Base-by-base conservation (phyloP, 768 basidiomycete species). In the Hygrocybe coccinea region DNA sequence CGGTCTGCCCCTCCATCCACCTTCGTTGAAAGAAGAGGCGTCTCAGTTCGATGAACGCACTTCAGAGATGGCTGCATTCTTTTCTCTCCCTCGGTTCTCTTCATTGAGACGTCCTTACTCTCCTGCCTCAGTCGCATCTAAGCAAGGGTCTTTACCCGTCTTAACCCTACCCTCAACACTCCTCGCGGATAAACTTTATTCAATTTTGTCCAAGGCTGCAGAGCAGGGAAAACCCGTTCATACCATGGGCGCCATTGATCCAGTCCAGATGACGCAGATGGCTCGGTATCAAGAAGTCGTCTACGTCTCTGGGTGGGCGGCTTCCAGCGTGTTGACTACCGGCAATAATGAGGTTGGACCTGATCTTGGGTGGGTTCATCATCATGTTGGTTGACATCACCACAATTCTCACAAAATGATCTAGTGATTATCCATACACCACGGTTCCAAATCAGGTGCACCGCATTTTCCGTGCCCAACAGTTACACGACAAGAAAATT, bases 401-500 rank as follows among this genome's bases (percentile, higher is more conserved):
- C 9, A 15, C 19, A 50, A 19, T 58, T 39, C 41, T 22, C 33
- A 50, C 19, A 54, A 24, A 11, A 21, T 10, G 43, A 21, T 46
- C 3, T 57, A 93, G 87, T 35, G 95, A 97, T 70, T 95, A 97
- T 67, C 92, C 94, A 1, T 97, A 97, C 69, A 94, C 92, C 9
- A 95, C 93, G 1, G 92, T 97, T 14, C 94, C 95, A 21, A 95
- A 97, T 67, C 93, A 95, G 67, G 94, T 97, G 0, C 89, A 95
- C 54, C 81, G 91, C 47, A 78, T 97, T 50, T 90, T 91, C 75
- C 89, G 91, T 51, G 90, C 94, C 0, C 95, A 97, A 68, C 88
- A 91, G 63, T 76, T 93, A 54, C 93, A 97, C 66, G 93, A 97
- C 74, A 86, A 84, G 72, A 95, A 95, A 65, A 88, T 94, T 64